Base-by-base conservation (phyloP, 768 basidiomycete genomes). In the Tulasnella sp. region DNA sequence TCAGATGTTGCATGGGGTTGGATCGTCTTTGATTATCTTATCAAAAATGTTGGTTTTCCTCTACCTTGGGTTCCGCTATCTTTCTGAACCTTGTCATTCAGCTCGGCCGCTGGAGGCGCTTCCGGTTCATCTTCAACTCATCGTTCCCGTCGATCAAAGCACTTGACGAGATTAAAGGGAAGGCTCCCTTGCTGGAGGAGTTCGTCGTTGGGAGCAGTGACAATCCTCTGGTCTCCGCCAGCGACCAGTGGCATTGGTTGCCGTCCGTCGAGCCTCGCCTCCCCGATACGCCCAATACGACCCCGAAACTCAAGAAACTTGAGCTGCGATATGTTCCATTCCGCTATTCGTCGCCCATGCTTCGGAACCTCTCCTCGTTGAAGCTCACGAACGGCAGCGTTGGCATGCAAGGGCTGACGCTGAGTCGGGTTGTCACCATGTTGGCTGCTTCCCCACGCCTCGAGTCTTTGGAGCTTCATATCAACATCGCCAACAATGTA, bases 41-140 rank as follows among this genome's bases (percentile, higher is more conserved):
- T 89, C 1, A 86, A 90, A 75, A 59, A 72, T 12, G 71, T 72
- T 37, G 17, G 71, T 47, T 34, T 39, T 69, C 52, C 52, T 72
- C 26, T 72, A 16, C n/a, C 41, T 72, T 22, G 39, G n/a, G 62
- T 39, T 11, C 22, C 17, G 37, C 35, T 66, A 36, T 65, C 22
- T n/a, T 40, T 22, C 37, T 41, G 26, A 42, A 26, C 35, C 26
- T 64, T 11, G 36, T 40, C 71, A 35, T 63, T 35, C 89, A 91
- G 78, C 92, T 92, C 87, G 87, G 87, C 75, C 85, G 91, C 35
- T 93, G 91, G 91, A 84, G 90, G 77, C 83, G 90, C 29, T 93
- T 93, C 76, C 84, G 92, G 12, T 92, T 93, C 76, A 82, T 88
- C 47, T 92, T 90, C 75, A 90, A 91, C 77, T 89, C 86, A 78